Evolutionary conservation across 371 early-diverging fungal species (phyloP).

Genomic region (Massospora cicadina): DNA sequence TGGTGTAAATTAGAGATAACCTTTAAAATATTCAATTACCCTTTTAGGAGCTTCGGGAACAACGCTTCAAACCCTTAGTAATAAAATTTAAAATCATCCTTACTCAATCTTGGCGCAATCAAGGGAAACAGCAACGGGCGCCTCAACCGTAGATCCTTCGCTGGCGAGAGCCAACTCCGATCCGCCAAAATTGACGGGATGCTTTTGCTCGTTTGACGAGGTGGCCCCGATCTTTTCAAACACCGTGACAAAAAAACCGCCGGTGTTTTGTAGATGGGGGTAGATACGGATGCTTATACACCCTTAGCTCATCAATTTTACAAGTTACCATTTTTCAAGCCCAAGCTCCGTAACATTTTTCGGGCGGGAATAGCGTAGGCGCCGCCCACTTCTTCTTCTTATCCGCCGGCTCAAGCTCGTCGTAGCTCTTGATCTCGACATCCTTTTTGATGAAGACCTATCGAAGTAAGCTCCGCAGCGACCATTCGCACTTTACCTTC

Average conservation of each 20-base stretch:
- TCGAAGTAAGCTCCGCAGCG: not conserved
- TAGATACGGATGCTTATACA: conserved; percentile 63
- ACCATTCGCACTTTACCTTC: conserved; percentile 41
- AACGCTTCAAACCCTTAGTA: conserved; percentile 8
- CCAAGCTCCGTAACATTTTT: conserved; percentile 39
- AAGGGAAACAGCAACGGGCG: too few relatives aligned
- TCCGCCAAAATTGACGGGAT: conserved; percentile 16
- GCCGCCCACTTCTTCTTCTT: conserved; percentile 24
- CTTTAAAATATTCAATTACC: conserved; percentile 14
- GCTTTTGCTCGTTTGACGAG: conserved; percentile 27
- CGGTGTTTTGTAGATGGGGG: conserved; percentile 95
- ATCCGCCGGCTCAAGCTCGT: conserved; percentile 31
- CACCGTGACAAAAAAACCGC: conserved; percentile 98
- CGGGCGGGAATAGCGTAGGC: conserved; percentile 54
- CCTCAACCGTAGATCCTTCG: conserved; percentile 13
- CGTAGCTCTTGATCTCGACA: conserved; percentile 28
- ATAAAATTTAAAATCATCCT: conserved; percentile 11
- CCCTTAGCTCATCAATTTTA: too few relatives aligned
- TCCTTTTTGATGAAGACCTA: conserved; percentile 18
- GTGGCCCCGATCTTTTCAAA: conserved; percentile 65
- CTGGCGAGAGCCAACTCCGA: conserved; percentile 16
- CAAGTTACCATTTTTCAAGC: conserved; percentile 55
- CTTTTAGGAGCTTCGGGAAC: conserved; percentile 14
- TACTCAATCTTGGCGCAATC: conserved; percentile 15
- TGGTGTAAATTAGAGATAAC: conserved; percentile 5